Conservation (phyloP, 768 basidiomycete genomes). For the Mycena capillaripes region DNA sequence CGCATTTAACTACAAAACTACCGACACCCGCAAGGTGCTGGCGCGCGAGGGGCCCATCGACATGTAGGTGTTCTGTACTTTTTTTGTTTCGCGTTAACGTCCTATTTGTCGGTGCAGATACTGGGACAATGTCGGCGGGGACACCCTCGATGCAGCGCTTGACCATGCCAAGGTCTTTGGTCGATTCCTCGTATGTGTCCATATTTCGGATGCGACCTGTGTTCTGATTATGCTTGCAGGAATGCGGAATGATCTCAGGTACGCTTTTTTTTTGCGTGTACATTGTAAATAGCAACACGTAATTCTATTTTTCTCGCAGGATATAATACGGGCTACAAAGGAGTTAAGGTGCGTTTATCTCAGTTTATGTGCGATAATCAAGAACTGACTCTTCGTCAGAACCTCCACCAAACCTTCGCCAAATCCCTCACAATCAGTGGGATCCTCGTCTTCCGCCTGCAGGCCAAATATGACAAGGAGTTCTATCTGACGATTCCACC, state of each 20-base stretch:
- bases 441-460: too few species aligned
- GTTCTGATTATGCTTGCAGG: conserved; percentile 38
- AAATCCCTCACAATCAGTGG: background rate
- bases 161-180: conserved; percentile 58
- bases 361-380: too few species aligned
- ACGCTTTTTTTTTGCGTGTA: too few species aligned
- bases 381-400: background rate
- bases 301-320: background rate
- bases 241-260: conserved; percentile 58
- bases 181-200: conserved; percentile 62
- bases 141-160: conserved; percentile 69
- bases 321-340: background rate
- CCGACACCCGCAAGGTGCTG: conserved; percentile 64
- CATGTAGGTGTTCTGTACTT: conserved; percentile 45
- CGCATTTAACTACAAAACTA: conserved; percentile 79
- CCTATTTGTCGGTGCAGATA: conserved; percentile 45
- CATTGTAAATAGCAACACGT: too few species aligned
- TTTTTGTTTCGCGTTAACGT: background rate
- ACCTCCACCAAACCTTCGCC: background rate
- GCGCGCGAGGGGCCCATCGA: conserved; percentile 66
- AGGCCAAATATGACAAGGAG: too few species aligned
- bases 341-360: background rate
- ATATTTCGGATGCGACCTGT: background rate
- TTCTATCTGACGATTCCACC: too few species aligned
- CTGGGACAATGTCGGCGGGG: conserved; percentile 74